Evolutionary conservation across 345 rosid species (phyloP).

Genomic region (thale cress (Arabidopsis thaliana)): DNA sequence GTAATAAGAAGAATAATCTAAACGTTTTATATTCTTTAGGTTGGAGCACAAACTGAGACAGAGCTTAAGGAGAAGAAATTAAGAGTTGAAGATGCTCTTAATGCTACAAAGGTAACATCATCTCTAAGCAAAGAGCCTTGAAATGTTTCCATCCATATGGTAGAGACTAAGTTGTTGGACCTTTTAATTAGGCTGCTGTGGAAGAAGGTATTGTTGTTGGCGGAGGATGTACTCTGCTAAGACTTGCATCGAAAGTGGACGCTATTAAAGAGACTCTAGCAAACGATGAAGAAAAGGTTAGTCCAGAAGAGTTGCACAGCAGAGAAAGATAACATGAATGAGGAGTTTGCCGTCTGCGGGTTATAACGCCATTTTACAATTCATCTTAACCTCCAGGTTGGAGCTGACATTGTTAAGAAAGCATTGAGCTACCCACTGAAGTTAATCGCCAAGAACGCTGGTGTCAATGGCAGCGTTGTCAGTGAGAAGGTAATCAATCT

Average conservation of each 20-base stretch:
- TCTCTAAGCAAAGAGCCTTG: not conserved
- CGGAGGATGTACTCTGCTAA: slow-evolving; percentile 76
- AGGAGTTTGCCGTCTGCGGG: not conserved
- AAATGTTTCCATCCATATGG: not conserved
- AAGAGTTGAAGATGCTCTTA: slow-evolving; percentile 97
- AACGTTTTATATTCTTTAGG: slow-evolving; percentile 41
- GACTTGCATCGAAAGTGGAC: slow-evolving; percentile 71
- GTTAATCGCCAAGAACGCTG: slow-evolving; percentile 88
- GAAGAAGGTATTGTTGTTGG: slow-evolving; percentile 91
- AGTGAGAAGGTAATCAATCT: slow-evolving; percentile 66
- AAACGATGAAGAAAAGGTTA: slow-evolving; percentile 86
- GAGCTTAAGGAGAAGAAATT: slow-evolving; percentile 92
- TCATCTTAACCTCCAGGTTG: slow-evolving; percentile 55
- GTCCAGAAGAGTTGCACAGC: not conserved
- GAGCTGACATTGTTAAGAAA: slow-evolving; percentile 87
- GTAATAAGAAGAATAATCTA: not conserved
- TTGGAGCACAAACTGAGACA: slow-evolving; percentile 82
- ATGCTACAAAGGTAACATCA: slow-evolving; percentile 79
- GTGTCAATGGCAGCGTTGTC: slow-evolving; percentile 90
- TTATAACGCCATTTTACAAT: not conserved
- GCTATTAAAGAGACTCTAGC: slow-evolving; percentile 68
- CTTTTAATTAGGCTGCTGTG: slow-evolving; percentile 54
- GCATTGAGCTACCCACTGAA: slow-evolving; percentile 86
- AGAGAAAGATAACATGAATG: not conserved
- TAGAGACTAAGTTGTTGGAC: slow-evolving; percentile 2